A percentile compares a stretch with the other conserved stretches of the same genome.
Conservation (phyloP, 352 stramenopile species). For the Phytophthora melonis region DNA sequence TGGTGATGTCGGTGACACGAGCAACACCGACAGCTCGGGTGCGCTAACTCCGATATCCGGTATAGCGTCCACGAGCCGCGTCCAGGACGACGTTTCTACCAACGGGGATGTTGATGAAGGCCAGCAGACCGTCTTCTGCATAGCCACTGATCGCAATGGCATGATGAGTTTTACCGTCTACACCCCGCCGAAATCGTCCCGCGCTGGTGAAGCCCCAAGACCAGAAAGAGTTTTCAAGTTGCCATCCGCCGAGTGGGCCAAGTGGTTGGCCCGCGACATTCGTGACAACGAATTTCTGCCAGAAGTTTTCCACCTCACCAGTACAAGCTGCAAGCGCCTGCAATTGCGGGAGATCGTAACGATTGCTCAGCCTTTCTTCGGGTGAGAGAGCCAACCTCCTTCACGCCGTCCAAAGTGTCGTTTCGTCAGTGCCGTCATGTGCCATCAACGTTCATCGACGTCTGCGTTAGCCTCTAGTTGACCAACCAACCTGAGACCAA, state of each 20-base stretch:
- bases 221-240: conserved; percentile 3
- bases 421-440: not conserved
- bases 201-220: not conserved
- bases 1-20: not conserved
- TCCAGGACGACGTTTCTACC: not conserved
- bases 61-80: not conserved
- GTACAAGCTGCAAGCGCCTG: conserved; percentile 8
- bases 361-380: conserved; percentile 7
- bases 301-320: conserved; percentile 8
- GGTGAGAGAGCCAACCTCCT: not conserved
- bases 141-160: not conserved
- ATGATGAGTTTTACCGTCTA: not conserved
- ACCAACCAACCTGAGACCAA: not conserved
- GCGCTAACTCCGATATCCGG: not conserved
- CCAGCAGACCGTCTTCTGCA: conserved; percentile 3
- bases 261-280: conserved; percentile 5
- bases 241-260: conserved; percentile 3
- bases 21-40: not conserved
- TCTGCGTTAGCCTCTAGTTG: not conserved
- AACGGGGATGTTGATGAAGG: not conserved
- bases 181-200: not conserved
- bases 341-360: conserved; percentile 4
- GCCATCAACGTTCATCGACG: not conserved
- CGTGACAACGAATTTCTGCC: not conserved
- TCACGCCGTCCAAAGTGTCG: not conserved